Conservation (phyloP, 129 eudicot genomes). For the Chrysanthemum lavandulifolium region DNA sequence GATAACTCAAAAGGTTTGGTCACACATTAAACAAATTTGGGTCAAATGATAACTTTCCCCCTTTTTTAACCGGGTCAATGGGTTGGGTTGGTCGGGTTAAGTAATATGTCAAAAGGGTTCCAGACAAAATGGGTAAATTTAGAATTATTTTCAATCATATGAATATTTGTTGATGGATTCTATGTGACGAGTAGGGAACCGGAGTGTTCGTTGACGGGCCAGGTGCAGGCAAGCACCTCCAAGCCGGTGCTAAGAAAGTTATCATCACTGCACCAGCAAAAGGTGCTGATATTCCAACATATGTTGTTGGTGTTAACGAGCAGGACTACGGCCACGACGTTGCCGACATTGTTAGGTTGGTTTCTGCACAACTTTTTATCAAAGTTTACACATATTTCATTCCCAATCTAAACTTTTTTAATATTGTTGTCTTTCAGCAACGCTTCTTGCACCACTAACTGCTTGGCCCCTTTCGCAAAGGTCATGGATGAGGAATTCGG, state of each 20-base stretch:
- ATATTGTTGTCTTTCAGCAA: constrained; percentile 50
- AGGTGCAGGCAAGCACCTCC: constrained; percentile 97
- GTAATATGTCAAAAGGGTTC: no score
- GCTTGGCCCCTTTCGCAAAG: constrained; percentile 96
- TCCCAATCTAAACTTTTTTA: background rate
- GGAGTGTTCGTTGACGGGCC: constrained; percentile 99
- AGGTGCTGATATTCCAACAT: constrained; percentile 97
- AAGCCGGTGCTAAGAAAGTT: constrained; percentile 98
- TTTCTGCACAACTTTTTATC: constrained; percentile 3
- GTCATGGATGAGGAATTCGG: constrained; percentile 89
- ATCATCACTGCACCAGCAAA: constrained; percentile 96
- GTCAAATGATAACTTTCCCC: no score
- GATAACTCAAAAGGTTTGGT: no score
- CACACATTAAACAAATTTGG: no score
- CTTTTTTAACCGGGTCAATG: no score
- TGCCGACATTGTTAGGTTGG: constrained; percentile 77
- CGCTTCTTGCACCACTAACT: constrained; percentile 98
- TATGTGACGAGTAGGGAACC: constrained; percentile 55
- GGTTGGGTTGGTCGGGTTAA: no score
- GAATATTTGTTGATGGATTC: background rate
- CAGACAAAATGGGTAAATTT: no score
- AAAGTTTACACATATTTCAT: background rate
- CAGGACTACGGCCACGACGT: constrained; percentile 61
- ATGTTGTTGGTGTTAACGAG: constrained; percentile 92
- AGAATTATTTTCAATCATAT: background rate